phyloP scores from a whole-genome alignment of 306 rosid genomes.

The Hippophae rhamnoides region DNA sequence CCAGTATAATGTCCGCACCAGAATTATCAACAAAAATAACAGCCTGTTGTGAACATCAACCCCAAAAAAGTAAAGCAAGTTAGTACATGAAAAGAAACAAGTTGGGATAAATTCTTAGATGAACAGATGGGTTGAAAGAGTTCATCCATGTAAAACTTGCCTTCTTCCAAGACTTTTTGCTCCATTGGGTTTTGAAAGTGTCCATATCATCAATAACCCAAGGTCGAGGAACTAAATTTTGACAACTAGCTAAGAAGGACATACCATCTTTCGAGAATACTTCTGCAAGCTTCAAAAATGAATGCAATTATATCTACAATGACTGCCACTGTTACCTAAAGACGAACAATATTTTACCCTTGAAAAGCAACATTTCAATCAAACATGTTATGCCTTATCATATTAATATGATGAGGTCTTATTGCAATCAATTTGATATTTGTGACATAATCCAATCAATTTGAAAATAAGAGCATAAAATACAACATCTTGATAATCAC shows the following conservation, averaged over 20 bases:
- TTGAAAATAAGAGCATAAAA: no score
- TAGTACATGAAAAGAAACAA: constrained; percentile 11
- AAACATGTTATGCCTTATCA: no score
- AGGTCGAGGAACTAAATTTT: constrained; percentile 89
- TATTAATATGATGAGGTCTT: no score
- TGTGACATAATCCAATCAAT: background rate
- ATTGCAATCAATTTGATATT: background rate
- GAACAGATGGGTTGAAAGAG: constrained; percentile 2
- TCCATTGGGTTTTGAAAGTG: constrained; percentile 65
- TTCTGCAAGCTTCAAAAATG: constrained; percentile 82
- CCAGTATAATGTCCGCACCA: constrained; percentile 92
- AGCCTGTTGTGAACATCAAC: constrained; percentile 35
- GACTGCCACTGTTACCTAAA: constrained; percentile 1
- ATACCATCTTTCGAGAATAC: constrained; percentile 83
- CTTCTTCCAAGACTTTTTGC: constrained; percentile 84
- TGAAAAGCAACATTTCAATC: no score
- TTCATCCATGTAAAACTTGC: constrained; percentile 31
- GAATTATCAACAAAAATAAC: constrained; percentile 93
- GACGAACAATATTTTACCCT: constrained; percentile 8
- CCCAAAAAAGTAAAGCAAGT: constrained; percentile 6
- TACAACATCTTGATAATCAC: background rate
- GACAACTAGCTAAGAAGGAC: constrained; percentile 88
- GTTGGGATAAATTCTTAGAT: constrained; percentile 4
- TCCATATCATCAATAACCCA: constrained; percentile 97
- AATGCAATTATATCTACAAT: constrained; percentile 16